Conservation (phyloP, 257 asterid species). For the Anisodus tanguticus region DNA sequence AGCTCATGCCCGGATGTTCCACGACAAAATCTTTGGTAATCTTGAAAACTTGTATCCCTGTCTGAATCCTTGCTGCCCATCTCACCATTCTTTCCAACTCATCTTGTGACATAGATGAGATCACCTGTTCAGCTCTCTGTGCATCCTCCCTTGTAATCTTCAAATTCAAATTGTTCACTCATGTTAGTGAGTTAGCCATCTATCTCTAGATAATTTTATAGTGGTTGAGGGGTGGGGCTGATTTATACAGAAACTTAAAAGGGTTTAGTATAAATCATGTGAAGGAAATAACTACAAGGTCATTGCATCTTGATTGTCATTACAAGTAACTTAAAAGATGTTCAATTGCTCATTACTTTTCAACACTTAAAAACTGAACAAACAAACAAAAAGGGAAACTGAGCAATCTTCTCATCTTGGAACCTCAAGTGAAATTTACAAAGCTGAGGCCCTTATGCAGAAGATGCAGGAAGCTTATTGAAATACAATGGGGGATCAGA, state of each 20-base stretch:
- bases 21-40: constrained; percentile 28
- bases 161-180: constrained; percentile 30
- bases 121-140: constrained; percentile 5
- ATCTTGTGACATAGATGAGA: constrained; percentile 25
- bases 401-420: constrained; percentile 27
- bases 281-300: constrained; percentile 10
- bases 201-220: constrained; percentile 14
- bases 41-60: constrained; percentile 12
- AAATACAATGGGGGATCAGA: constrained; percentile 19
- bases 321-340: constrained; percentile 2
- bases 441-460: not conserved
- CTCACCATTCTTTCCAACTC: constrained; percentile 28
- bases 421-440: constrained; percentile 27
- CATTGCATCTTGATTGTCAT: constrained; percentile 24
- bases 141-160: constrained; percentile 30
- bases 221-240: not conserved
- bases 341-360: constrained; percentile 17
- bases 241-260: not conserved
- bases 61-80: constrained; percentile 33
- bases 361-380: not conserved
- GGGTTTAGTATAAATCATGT: constrained; percentile 18
- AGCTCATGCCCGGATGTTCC: constrained; percentile 24
- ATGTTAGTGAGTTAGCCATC: constrained; percentile 19
- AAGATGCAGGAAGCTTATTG: constrained; percentile 26
- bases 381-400: constrained; percentile 23